Base-by-base conservation (phyloP, 2,329 filamentous ascomycete species). In the Penicillium occitanis region DNA sequence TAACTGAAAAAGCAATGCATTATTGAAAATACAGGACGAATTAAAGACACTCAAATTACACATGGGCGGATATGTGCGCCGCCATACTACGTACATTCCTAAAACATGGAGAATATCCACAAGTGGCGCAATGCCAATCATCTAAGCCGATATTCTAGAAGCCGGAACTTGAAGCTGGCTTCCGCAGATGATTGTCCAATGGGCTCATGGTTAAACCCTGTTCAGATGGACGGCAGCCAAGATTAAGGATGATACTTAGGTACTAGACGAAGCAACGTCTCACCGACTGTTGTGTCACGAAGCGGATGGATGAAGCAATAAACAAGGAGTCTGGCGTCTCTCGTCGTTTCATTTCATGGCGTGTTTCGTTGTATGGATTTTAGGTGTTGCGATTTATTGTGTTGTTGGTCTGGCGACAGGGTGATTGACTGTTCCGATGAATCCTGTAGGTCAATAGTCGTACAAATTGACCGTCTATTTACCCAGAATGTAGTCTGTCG, bases 211-310 rank as follows among this genome's bases (percentile, higher is more conserved):
- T 11, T 19, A 48, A 22, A 50, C 5, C 25, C 50, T 10, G n/a
- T 53, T 17, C 50, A 51, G 22, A 25, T 51, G 17, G 22, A 19
- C 22, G 7, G 17, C 11, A 7, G 30, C 30, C 33, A 40, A 48
- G 8, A 44, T 44, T 25, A 42, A 44, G 46, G 48, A 44, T 55
- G 33, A 30, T 55, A 33, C 6, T 2, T 33, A 33, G 30, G 30
- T 33, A 33, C 7, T 33, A 19, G 28, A 55, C 17, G 48, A 63
- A 44, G 48, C 33, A 55, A 44, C 46, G 48, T 63, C 37, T 63
- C 61, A 63, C 61, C 61, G 50, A 55, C 48, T 57, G 14, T 44
- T 37, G 30, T 37, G 33, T 37, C 33, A 57, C 10, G 5, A 14
- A 35, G 53, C n/a, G 33, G 30, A 57, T 22, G 51, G 35, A 22